Base-by-base conservation (phyloP, 2,329 filamentous ascomycete genomes). In the Colletotrichum godetiae region DNA sequence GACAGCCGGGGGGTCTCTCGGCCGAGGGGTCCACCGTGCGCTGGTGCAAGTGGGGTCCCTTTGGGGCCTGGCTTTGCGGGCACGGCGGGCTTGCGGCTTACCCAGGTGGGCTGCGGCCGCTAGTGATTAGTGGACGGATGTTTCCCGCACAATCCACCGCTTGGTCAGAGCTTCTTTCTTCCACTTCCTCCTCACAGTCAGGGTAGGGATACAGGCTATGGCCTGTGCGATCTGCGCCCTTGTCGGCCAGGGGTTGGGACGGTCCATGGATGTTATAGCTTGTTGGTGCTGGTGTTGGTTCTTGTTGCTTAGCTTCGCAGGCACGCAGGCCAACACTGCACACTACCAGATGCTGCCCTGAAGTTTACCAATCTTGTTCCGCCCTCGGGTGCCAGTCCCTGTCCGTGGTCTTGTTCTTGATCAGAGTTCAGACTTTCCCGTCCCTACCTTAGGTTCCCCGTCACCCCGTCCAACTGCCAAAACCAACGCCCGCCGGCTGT, bases 41-140 rank as follows among this genome's bases (percentile, higher is more conserved):
- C 57, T 42, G 37, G 3, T 29, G 27, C 27, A 19, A 42, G 37
- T 42, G 19, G 7, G 7, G 37, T 42, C 15, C 13, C 13, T 42
- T 42, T 13, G 15, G 37, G 37, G 37, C 37, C 37, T 42, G 37
- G 37, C 37, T 6, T 42, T 29, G 27, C 27, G 27, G 27, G 27
- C 27, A 29, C 27, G 27, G 37, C 37, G 37, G 37, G 37, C 37
- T 42, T 42, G 37, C 37, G 37, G 37, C 37, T 42, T 42, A 15
- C 37, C 37, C 37, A n/a, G n/a, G n/a, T 42, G 37, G 37, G 37
- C 37, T 37, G 55, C 69, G 69, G 69, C 57, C 66, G 55, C 69
- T 72, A 72, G 65, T 33, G 49, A 31, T 72, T 62, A 72, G 66
- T 72, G 69, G 69, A 72, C 66, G 65, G 69, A 55, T 29, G 42